Evolutionary conservation across 805 yeast species (phyloP).

Genomic region (Metschnikowia reukaufii): DNA sequence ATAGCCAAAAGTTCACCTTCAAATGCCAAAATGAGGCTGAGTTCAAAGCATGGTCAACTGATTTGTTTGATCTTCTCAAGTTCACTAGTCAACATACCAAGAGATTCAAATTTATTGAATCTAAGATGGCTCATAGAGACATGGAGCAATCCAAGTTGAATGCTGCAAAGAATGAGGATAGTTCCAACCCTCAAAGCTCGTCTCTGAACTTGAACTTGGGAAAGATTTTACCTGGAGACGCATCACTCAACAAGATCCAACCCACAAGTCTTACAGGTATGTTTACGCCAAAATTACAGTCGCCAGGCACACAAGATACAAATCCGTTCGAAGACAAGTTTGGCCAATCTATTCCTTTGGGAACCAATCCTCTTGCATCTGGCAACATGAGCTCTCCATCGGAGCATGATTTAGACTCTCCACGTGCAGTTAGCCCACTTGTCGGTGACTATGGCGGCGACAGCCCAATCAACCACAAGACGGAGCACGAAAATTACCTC

Average conservation of each 20-base stretch:
- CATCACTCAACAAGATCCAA: constrained; percentile 14
- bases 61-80: constrained; percentile 51
- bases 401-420: constrained; percentile 8
- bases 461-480: constrained; percentile 19
- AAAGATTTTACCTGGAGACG: constrained; percentile 15
- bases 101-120: constrained; percentile 50
- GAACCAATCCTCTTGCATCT: constrained; percentile 3
- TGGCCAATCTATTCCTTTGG: constrained; percentile 8
- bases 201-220: constrained; percentile 16
- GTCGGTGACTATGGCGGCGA: neutral
- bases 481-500: constrained; percentile 38
- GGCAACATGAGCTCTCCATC: constrained; percentile 10
- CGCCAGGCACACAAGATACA: constrained; percentile 32
- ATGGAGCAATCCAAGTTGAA: constrained; percentile 2
- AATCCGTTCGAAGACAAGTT: constrained; percentile 42
- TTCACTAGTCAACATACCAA: constrained; percentile 45
- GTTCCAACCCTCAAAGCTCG: constrained; percentile 1
- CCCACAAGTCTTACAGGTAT: constrained; percentile 32
- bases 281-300: constrained; percentile 37
- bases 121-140: constrained; percentile 33
- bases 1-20: constrained; percentile 38
- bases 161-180: constrained; percentile 1
- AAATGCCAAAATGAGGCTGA: constrained; percentile 46
- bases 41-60: constrained; percentile 54
- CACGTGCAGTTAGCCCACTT: constrained; percentile 9